A percentile compares a stretch with the other conserved stretches of the same genome.
These are phyloP conservation scores for Forsythia suspensa DNA, from an alignment of 257 asterid species.

Conservation along the genomic window DNA sequence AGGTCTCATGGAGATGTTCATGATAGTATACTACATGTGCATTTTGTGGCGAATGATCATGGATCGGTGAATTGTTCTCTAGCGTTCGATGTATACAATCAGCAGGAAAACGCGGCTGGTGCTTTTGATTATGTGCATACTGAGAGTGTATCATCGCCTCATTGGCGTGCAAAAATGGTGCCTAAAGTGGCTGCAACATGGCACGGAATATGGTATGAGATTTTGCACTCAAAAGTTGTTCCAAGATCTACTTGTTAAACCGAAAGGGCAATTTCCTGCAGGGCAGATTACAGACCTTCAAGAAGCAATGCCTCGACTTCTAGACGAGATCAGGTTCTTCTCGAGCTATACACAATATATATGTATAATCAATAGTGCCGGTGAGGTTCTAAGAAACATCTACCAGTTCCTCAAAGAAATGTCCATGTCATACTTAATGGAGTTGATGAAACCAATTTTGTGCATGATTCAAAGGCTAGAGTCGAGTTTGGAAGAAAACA, in stretches of 20 bases:
- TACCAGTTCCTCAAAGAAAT: constrained; percentile 28
- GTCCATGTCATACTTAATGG: constrained; percentile 34
- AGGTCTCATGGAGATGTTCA: constrained; percentile 19
- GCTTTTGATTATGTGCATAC: constrained; percentile 23
- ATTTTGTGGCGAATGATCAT: constrained; percentile 24
- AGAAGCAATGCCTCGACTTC: constrained; percentile 30
- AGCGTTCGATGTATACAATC: constrained; percentile 21
- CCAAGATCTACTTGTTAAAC: constrained; percentile 20
- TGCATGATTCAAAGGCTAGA: constrained; percentile 1
- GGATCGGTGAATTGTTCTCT: constrained; percentile 23
- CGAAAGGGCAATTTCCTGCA: neutral
- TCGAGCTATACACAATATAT: constrained; percentile 23
- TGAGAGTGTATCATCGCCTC: constrained; percentile 24
- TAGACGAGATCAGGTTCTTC: constrained; percentile 24
- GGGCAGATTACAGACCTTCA: constrained; percentile 18
- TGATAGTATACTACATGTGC: constrained; percentile 6
- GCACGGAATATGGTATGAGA: constrained; percentile 38
- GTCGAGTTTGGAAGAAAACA: constrained; percentile 11
- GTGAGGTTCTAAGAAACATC: constrained; percentile 27
- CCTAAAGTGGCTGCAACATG: constrained; percentile 32
- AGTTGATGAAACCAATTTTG: constrained; percentile 22
- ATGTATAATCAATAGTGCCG: constrained; percentile 28
- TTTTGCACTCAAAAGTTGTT: constrained; percentile 31
- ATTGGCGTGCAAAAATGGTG: constrained; percentile 29
- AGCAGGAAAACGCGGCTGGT: neutral